These are phyloP conservation scores for Moesziomyces aphidis DNA, from an alignment of 1,284 basidiomycete genomes.

Conservation along the genomic window DNA sequence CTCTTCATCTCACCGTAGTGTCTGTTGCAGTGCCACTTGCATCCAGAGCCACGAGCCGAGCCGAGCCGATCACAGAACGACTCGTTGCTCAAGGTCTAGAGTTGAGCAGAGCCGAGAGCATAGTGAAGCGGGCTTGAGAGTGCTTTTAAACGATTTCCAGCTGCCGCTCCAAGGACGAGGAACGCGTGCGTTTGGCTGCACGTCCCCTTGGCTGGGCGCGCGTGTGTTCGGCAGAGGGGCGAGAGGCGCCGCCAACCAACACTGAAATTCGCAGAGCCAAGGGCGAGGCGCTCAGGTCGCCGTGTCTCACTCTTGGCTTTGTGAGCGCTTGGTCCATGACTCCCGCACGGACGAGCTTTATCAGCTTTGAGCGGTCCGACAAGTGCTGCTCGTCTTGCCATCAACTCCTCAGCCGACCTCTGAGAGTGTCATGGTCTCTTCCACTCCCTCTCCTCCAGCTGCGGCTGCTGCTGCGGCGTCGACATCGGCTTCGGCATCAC, in stretches of 20 bases:
- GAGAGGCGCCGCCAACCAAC: background rate
- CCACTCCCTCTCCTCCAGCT: conserved; percentile 1
- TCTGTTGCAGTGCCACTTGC: background rate
- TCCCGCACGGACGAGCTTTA: background rate
- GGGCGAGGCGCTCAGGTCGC: background rate
- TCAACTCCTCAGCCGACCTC: background rate
- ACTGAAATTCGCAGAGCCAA: background rate
- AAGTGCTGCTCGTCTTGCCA: background rate
- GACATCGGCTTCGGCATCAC: background rate
- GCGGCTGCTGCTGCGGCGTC: conserved; percentile 1
- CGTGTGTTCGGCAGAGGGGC: background rate
- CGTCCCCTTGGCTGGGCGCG: background rate
- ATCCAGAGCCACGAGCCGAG: too few relatives aligned
- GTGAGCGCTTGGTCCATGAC: background rate
- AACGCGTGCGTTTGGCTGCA: background rate
- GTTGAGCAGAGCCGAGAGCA: too few relatives aligned
- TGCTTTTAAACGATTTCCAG: background rate
- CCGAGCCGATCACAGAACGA: too few relatives aligned
- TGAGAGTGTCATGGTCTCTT: background rate
- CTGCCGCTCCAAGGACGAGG: background rate
- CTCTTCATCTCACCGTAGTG: background rate
- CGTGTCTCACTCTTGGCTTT: background rate
- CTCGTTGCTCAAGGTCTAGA: too few relatives aligned
- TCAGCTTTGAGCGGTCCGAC: background rate
- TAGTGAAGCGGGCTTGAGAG: too few relatives aligned